Evolutionary conservation across 2,329 filamentous ascomycete species (phyloP).

Genomic region (Xylariaceae sp.): DNA sequence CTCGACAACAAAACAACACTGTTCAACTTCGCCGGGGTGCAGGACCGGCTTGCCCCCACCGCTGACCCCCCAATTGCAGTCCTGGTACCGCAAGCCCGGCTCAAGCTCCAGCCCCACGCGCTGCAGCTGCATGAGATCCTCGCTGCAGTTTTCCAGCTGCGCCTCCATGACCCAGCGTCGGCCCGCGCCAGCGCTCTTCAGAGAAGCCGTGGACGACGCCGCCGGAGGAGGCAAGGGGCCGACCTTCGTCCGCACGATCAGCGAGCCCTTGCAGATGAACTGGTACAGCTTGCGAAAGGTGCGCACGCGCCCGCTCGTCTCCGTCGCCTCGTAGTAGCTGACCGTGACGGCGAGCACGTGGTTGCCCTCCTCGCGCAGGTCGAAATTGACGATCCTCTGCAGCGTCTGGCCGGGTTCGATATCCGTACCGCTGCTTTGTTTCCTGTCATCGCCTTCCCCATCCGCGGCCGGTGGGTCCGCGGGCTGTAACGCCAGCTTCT

Average conservation of each 20-base stretch:
- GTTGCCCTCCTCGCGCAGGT: conserved; percentile 91
- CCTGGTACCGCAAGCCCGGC: conserved; percentile 55
- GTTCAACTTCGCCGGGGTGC: conserved; percentile 68
- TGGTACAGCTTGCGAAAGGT: conserved; percentile 97
- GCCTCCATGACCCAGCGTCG: conserved; percentile 81
- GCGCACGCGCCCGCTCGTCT: conserved; percentile 72
- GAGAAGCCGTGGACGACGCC: conserved; percentile 19
- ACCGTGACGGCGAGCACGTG: conserved; percentile 94
- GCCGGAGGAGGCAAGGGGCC: conserved; percentile 61
- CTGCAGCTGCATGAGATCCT: conserved; percentile 81
- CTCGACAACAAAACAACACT: conserved; percentile 68
- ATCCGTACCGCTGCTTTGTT: conserved; percentile 23
- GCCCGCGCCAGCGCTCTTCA: conserved; percentile 13
- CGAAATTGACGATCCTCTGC: conserved; percentile 82
- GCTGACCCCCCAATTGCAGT: conserved; percentile 62
- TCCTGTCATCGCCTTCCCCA: conserved; percentile 5
- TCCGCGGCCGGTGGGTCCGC: conserved; percentile 38
- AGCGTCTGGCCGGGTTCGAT: conserved; percentile 64
- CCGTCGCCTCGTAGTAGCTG: conserved; percentile 87
- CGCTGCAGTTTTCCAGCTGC: conserved; percentile 93
- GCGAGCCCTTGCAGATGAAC: conserved; percentile 87
- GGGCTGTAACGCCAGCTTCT: conserved; percentile 67
- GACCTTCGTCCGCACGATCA: conserved; percentile 90
- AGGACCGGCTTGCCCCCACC: conserved; percentile 58
- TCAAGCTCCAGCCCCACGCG: conserved; percentile 62